Evolutionary conservation across 192 early-diverging fungal genomes (phyloP), one percentile per base, ranked within the genome.

Genomic region (Spizellomyces punctatus): DNA sequence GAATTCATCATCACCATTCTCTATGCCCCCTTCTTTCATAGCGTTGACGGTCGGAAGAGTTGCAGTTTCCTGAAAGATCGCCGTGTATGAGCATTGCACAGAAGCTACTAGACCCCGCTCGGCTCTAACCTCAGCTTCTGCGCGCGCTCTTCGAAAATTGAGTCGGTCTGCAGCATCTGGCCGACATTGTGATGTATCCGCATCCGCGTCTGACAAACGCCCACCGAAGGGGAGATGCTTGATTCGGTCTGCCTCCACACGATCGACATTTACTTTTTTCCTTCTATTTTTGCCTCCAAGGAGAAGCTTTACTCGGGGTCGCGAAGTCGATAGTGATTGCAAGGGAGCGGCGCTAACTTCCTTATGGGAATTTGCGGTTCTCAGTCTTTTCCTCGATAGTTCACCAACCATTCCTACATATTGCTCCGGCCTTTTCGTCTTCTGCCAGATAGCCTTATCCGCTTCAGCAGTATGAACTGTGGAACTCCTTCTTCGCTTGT

Each of bases 121-220:
- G 66, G 59, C 59, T 21, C 61, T 16, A 19, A 69, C 67, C 69
- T 71, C 58, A 10, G 75, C 78, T 55, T 74, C 71, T 8, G 27
- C 8, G 10, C 49, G 19, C 6, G 73, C 67, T 8, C 41, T 56
- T 21, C 75, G 50, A 58, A 72, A 79, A 6, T 50, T 41, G 19
- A 67, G 59, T 8, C 66, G 61, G 46, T 75, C 78, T 16, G 17
- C 48, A 10, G n/a, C 6, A 10, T 12, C 16, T 5, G 78, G 78
- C 12, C 14, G 66, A 55, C 71, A 72, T 21, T 50, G 67, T 8
- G 74, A 55, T 9, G 62, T 64, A 48, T 75, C 69, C 6, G 70
- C 74, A 22, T 76, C 78, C n/a, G 6, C 64, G 45, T 58, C 64
- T 10, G 64, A 60, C 56, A 74, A 44, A 8, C 58, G 54, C 41